Evolutionary conservation across 2,329 filamentous ascomycete species (phyloP), one percentile per base, ranked within the genome.

Genomic region (Aspergillus neotritici): DNA sequence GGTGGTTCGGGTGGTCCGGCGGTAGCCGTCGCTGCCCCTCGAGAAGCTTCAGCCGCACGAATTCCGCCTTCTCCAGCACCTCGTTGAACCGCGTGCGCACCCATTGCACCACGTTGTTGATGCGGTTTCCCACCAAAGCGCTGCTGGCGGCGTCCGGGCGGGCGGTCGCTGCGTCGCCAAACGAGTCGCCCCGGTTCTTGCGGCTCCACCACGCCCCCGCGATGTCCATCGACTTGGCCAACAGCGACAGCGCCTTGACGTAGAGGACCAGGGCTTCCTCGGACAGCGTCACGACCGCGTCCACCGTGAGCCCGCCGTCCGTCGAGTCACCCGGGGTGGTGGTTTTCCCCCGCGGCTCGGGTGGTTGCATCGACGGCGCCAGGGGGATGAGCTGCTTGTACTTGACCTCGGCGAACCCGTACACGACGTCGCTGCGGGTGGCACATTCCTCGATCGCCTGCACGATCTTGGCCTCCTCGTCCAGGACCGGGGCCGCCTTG

Each of bases 351-450:
- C 60, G 41, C 3, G 51, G 47, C 32, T 70, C 66, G 5, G 61
- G 21, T 8, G 21, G 54, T 28, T 69, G 66, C 15, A 63, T 62
- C 4, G 86, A 91, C 1, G 91, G 93, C 1, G 87, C 82, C 34
- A 93, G 72, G 3, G 93, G 93, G 38, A 96, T 80, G n/a, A 98
- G 77, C 66, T 98, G 93, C 66, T 94, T 93, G 68, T 94, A 96
- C 67, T 98, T 98, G 61, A 98, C 91, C 68, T 98, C 91, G 5
- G 93, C 93, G 66, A 98, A 97, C 3, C 91, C 90, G 63, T 90
- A 98, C 3, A 98, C 90, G 35, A 96, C 93, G 64, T 98, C 90
- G 61, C 90, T 96, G 31, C 90, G 79, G 28, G 89, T 93, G 2
- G 93, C 93, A 51, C 87, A 84, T 56, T 97, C 90, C 64, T 98